A percentile compares a stretch with the other conserved stretches of the same genome.
These are phyloP conservation scores for Acidomyces sp. DNA, from an alignment of 495 filamentous ascomycete species.

Conservation along the genomic window DNA sequence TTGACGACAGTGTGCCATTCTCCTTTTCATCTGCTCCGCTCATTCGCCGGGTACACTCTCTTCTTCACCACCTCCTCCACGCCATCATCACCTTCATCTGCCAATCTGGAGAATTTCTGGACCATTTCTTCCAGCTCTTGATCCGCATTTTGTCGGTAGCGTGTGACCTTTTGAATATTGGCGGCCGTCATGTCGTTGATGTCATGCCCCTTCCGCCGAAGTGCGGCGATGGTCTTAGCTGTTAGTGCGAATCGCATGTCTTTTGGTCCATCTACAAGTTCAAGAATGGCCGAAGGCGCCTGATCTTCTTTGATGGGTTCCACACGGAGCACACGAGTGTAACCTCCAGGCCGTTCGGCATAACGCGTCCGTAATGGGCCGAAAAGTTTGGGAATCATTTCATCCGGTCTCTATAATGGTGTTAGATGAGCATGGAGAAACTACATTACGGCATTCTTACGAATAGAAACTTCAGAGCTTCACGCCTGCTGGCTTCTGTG, in stretches of 20 bases:
- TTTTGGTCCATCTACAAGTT: conserved; percentile 86
- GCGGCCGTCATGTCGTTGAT: conserved; percentile 55
- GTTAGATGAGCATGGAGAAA: conserved; percentile 13
- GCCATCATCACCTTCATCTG: conserved; percentile 31
- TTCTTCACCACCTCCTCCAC: conserved; percentile 21
- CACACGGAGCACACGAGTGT: conserved; percentile 83
- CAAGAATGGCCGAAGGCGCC: conserved; percentile 80
- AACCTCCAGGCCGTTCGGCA: conserved; percentile 68
- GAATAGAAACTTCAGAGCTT: conserved; percentile 63
- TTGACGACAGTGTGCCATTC: too few species aligned
- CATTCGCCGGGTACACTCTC: too few species aligned
- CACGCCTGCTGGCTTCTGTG: conserved; percentile 56
- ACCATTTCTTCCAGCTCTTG: conserved; percentile 57
- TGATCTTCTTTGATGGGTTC: conserved; percentile 65
- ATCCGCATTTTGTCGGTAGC: conserved; percentile 55
- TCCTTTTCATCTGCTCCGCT: too few species aligned
- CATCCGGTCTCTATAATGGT: conserved; percentile 45
- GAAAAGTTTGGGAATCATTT: conserved; percentile 76
- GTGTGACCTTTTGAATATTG: conserved; percentile 79
- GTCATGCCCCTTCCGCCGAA: conserved; percentile 37
- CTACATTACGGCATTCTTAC: too few species aligned
- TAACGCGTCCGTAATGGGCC: conserved; percentile 71
- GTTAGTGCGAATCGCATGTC: conserved; percentile 94
- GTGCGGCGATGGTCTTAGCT: conserved; percentile 58
- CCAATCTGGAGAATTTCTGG: conserved; percentile 32